A percentile compares a stretch with the other conserved stretches of the same genome.
These are phyloP conservation scores for Waitea zeae DNA, from an alignment of 1,284 basidiomycete species.

Conservation along the genomic window DNA sequence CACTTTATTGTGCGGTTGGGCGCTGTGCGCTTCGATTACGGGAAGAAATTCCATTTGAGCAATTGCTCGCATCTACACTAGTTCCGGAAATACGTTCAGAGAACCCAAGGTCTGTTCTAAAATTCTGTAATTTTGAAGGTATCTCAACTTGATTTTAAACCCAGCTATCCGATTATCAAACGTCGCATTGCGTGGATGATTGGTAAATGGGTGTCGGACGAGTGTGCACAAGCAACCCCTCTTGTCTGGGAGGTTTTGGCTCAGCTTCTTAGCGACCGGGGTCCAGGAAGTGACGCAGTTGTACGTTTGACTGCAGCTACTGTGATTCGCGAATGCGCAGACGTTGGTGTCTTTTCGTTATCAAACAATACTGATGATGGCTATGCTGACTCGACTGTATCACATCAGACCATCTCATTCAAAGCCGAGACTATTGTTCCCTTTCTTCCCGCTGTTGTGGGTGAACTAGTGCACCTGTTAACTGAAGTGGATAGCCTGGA, in stretches of 20 bases:
- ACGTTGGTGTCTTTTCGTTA: constrained; percentile 37
- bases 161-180: constrained; percentile 74
- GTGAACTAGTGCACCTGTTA: constrained; percentile 48
- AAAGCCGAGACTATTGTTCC: constrained; percentile 38
- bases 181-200: constrained; percentile 82
- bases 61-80: constrained; percentile 47
- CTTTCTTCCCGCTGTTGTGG: constrained; percentile 37
- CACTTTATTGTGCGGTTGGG: constrained; percentile 77
- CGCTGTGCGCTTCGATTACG: constrained; percentile 60
- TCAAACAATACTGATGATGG: neutral
- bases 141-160: neutral
- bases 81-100: constrained; percentile 35
- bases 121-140: neutral
- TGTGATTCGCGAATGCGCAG: constrained; percentile 63
- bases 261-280: constrained; percentile 52
- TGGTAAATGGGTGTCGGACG: constrained; percentile 67
- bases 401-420: constrained; percentile 44
- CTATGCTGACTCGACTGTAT: neutral
- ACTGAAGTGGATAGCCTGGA: constrained; percentile 64
- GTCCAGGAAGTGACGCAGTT: constrained; percentile 57
- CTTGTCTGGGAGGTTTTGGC: constrained; percentile 68
- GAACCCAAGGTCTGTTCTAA: constrained; percentile 31
- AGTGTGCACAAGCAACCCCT: constrained; percentile 37
- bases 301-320: constrained; percentile 70
- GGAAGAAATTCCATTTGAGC: constrained; percentile 43